phyloP scores from a whole-genome alignment of 2,329 filamentous ascomycete genomes.

The Epichloe glyceriae region DNA sequence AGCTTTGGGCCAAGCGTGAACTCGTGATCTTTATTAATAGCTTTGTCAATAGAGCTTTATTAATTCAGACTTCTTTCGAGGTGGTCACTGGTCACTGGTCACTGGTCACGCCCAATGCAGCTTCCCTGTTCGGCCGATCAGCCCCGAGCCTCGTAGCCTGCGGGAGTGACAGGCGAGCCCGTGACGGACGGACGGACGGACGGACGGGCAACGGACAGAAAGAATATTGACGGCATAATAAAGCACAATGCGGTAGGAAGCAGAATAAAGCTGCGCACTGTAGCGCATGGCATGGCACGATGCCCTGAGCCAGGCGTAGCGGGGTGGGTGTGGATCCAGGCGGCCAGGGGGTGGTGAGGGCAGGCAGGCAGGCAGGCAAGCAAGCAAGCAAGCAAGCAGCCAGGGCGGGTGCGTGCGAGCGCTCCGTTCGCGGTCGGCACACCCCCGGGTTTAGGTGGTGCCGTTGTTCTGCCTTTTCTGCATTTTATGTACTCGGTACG shows the following conservation, averaged over 20 bases:
- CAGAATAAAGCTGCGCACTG: background rate
- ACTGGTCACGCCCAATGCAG: background rate
- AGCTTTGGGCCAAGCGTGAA: too few species aligned
- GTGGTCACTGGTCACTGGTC: background rate
- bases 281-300: background rate
- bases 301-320: background rate
- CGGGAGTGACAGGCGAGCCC: background rate
- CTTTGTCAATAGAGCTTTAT: too few species aligned
- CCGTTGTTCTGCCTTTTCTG: background rate
- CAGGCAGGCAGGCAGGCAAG: background rate
- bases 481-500: background rate
- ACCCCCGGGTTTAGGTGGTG: background rate
- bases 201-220: background rate
- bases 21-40: too few species aligned
- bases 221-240: background rate
- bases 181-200: background rate
- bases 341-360: background rate
- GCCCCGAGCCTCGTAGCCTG: background rate
- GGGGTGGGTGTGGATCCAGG: background rate
- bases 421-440: too few species aligned
- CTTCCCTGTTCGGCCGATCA: background rate
- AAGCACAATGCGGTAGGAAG: background rate
- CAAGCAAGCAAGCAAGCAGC: background rate
- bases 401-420: background rate
- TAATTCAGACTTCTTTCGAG: background rate